Evolutionary conservation across 1,284 basidiomycete genomes (phyloP), one percentile per base, ranked within the genome.

Genomic region (Cutaneotrichosporon arboriforme): DNA sequence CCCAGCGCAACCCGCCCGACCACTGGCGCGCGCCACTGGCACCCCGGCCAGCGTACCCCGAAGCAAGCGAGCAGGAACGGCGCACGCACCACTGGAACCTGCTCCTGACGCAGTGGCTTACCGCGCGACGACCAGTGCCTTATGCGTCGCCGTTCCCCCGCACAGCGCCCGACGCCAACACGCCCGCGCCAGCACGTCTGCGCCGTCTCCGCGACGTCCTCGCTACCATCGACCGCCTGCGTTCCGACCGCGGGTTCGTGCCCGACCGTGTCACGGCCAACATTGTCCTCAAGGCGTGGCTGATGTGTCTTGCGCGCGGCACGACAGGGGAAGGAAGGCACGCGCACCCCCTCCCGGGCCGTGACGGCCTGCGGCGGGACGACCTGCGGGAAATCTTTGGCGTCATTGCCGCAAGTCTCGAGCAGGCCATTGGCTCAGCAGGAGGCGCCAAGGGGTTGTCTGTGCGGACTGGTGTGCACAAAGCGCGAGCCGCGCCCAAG

Each of bases 201-300:
- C 53, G 54, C 8, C 67, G 68, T 45, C 54, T 74, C 1, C 54
- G 61, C 17, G 56, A 61, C 13, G 46, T 72, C 10, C 52, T 74
- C 1, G 20, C 49, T 3, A 53, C 55, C 17, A 68, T 74, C 18
- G 53, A 59, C 37, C 53, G 45, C 18, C 45, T 71, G 20, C 66
- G 68, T 46, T 22, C 31, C 18, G 44, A 61, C 33, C 57, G 62
- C 21, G 62, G 61, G 14, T 74, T 74, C 45, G 49, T 53, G n/a
- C 72, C 72, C 4, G 67, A 72, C 60, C 57, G 65, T 39, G 58
- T 66, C 12, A 74, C 72, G 1, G 68, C 60, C 18, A 69, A 72
- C 52, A 58, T 74, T 38, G 63, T 74, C 8, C 22, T 74, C 38
- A 58, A 64, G 46, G 67, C 68, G 39, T 74, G 68, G 69, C 46